Evolutionary conservation across 1,284 basidiomycete species (phyloP), one percentile per base, ranked within the genome.

Genomic region (Bjerkandera adusta): DNA sequence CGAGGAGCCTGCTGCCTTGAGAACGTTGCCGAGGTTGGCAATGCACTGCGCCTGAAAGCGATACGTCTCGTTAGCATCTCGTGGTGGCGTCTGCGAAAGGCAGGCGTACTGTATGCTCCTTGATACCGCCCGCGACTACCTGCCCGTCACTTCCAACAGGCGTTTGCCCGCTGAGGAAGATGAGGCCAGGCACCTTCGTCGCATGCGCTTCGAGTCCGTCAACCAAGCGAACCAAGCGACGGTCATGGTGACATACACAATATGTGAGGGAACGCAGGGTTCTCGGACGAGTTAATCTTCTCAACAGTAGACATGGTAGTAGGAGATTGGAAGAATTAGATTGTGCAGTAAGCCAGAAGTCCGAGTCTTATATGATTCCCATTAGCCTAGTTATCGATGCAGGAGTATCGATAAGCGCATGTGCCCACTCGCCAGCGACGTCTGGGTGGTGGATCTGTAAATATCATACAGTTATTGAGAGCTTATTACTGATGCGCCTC

Each of bases 141-240:
- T 70, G 67, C 18, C 75, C 77, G 29, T 70, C 61, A 41, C 59
- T 64, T 52, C 72, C 74, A 11, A 72, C 69, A 1, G 78, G 79
- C 4, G 72, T 75, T 59, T 81, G 79, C 4, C 79, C 81, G 48
- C 77, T 80, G 36, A 80, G 64, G 60, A 79, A 82, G 55, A 81
- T 74, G 39, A 83, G 59, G 5, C 78, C 77, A 6, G 75, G 71
- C 11, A 74, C 68, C 56, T 79, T 81, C 20, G 70, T 72, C 10
- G 75, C 76, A 63, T 78, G 76, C n/a, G 76, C 77, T 79, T 50
- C 41, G 7, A 33, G 21, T 8, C 42, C 33, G 24, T 41, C 40
- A 36, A 35, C 26, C n/a, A 32, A 21, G 15, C 25, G 20, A 11
- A 24, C 32, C 8, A 25, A 2, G 8, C 27, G 15, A 18, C 4